A percentile compares a stretch with the other conserved stretches of the same genome.
Evolutionary conservation across 106 monocot species (phyloP).

Genomic region (Iris macrosiphon): DNA sequence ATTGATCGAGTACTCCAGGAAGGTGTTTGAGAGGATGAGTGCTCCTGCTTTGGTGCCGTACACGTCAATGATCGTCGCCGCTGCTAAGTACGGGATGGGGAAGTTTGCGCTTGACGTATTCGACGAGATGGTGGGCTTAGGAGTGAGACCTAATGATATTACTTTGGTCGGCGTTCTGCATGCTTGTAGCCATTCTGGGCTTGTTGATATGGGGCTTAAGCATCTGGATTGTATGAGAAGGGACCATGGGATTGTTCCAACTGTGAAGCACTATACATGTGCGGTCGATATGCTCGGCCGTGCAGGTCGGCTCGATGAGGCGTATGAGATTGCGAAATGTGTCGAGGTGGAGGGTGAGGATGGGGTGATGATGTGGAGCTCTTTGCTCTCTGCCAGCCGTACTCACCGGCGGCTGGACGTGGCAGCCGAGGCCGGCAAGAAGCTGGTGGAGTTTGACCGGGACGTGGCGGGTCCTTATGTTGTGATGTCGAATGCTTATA

Average conservation of each 20-base stretch:
- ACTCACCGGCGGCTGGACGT: slow-evolving; percentile 45
- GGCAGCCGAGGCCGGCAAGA: slow-evolving; percentile 33
- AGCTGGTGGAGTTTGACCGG: slow-evolving; percentile 29
- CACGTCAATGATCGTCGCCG: slow-evolving; percentile 64
- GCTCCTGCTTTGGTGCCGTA: slow-evolving; percentile 41
- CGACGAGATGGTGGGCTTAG: slow-evolving; percentile 39
- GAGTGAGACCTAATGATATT: slow-evolving; percentile 57
- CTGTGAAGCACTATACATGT: slow-evolving; percentile 67
- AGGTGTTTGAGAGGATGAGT: slow-evolving; percentile 46
- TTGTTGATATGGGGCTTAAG: slow-evolving; percentile 48
- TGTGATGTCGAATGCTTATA: slow-evolving; percentile 60
- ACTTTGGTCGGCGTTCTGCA: slow-evolving; percentile 72
- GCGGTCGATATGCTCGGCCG: slow-evolving; percentile 88
- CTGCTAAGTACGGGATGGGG: slow-evolving; percentile 51
- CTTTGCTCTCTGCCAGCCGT: slow-evolving; percentile 45
- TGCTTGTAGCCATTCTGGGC: slow-evolving; percentile 76
- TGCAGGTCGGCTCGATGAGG: slow-evolving; percentile 66
- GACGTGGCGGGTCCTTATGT: slow-evolving; percentile 71
- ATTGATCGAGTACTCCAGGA: slow-evolving; percentile 34
- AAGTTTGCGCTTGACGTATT: slow-evolving; percentile 33
- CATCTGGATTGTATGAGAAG: slow-evolving; percentile 45
- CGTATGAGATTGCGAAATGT: slow-evolving; percentile 33
- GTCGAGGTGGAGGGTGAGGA: slow-evolving; percentile 34
- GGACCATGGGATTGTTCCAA: slow-evolving; percentile 37
- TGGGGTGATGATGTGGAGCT: slow-evolving; percentile 67